A percentile compares a stretch with the other conserved stretches of the same genome.
phyloP scores from a whole-genome alignment of 2,329 filamentous ascomycete genomes.

The Ophiostoma quercus region DNA sequence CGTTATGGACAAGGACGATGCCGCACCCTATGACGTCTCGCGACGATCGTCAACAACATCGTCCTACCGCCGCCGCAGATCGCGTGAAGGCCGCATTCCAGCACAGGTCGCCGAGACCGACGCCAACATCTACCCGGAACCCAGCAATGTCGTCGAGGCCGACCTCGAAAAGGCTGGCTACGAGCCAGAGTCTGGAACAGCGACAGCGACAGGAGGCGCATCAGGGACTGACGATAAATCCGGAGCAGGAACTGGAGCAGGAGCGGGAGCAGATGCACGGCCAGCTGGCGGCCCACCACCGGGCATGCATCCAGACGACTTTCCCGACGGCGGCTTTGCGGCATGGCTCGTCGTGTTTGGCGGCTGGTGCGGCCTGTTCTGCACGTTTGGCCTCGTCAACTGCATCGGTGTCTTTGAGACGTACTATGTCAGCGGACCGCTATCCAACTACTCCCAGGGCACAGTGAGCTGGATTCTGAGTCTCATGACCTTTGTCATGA shows the following conservation, averaged over 20 bases:
- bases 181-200: conserved; percentile 9
- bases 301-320: conserved; percentile 40
- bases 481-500: conserved; percentile 43
- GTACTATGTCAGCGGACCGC: conserved; percentile 48
- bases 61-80: conserved; percentile 41
- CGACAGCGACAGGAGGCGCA: background rate
- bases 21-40: conserved; percentile 16
- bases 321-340: conserved; percentile 48
- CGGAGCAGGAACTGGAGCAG: background rate
- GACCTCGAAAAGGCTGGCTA: conserved; percentile 36
- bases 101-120: conserved; percentile 35
- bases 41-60: conserved; percentile 17
- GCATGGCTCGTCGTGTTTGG: conserved; percentile 48
- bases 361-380: conserved; percentile 36
- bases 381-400: conserved; percentile 39
- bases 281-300: conserved; percentile 23
- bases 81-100: conserved; percentile 33
- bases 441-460: conserved; percentile 44
- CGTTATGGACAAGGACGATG: conserved; percentile 7
- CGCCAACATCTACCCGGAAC: conserved; percentile 35
- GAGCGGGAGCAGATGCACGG: background rate
- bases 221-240: too few species aligned
- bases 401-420: conserved; percentile 52
- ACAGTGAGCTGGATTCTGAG: conserved; percentile 55
- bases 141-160: conserved; percentile 31